Conservation (phyloP, 208 protist genomes). For the Novymonas esmeraldas region DNA sequence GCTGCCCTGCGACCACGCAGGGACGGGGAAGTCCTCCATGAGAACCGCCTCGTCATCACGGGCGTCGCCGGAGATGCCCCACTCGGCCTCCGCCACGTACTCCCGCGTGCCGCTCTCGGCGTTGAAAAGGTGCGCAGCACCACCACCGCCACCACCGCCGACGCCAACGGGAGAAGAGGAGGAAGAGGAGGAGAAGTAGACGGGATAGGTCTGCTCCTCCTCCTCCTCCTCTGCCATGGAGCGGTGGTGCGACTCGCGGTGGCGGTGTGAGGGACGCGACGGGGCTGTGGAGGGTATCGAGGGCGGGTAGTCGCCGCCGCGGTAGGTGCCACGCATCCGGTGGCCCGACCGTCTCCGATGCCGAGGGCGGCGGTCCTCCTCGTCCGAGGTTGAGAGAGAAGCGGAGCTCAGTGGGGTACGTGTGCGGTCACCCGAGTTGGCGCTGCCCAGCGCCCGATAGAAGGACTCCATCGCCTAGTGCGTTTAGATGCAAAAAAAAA, state of each 20-base stretch:
- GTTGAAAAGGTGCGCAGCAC: background rate
- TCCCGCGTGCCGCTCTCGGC: background rate
- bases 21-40: constrained; percentile 3
- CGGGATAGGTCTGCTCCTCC: too few relatives aligned
- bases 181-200: too few relatives aligned
- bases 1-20: constrained; percentile 9
- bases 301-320: background rate
- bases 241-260: background rate
- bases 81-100: background rate
- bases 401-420: background rate
- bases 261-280: background rate
- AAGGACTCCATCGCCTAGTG: background rate
- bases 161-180: too few relatives aligned
- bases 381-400: background rate
- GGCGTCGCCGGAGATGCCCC: background rate
- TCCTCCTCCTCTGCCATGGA: too few relatives aligned
- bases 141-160: too few relatives aligned
- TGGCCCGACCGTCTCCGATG: background rate
- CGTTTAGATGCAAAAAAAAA: background rate
- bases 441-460: background rate
- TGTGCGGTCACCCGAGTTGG: background rate
- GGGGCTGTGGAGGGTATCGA: background rate
- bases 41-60: background rate
- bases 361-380: background rate
- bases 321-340: background rate